Evolutionary conservation across 352 stramenopile genomes (phyloP), one percentile per base, ranked within the genome.

Genomic region (Blastocystis sp.): DNA sequence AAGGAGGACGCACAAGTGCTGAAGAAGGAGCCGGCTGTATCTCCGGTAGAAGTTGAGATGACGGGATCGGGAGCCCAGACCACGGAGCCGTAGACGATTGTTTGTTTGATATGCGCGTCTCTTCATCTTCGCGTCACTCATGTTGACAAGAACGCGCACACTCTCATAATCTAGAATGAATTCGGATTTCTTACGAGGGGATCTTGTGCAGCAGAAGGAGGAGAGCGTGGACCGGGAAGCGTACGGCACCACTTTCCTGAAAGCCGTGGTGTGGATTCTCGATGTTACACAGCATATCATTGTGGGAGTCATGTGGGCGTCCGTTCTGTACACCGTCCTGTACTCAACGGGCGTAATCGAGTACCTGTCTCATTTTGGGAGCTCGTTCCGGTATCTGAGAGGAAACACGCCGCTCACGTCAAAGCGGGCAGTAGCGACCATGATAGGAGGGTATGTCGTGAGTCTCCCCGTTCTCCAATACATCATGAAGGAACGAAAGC

Each of bases 401-500:
- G 74, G 50, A 59, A 24, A 70, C 12, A 85, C 74, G 3, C 74
- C 74, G 4, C 60, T 85, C 12, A 85, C 74, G 50, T 85, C 74
- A 6, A 9, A 33, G 19, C 31, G 16, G 19, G 39, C 74, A 12
- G 74, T 85, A 13, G 74, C 55, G 2, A 70, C 50, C 9, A 85
- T 85, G 50, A 85, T 85, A 50, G 26, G 35, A 3, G 26, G 66
- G 29, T 89, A 89, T 77, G 62, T 89, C 26, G 6, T 89, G 12
- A 80, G 63, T 89, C 63, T 89, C 51, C 67, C 67, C 24, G 13
- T 89, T 59, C 16, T 89, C 1, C 79, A 89, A 60, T 31, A n/a
- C 31, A 41, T 80, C 13, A 89, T 89, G 79, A 74, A 37, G 3
- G 37, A 80, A 16, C 35, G 21, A 12, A 77, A 77, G 41, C 79